Evolutionary conservation across 2,329 filamentous ascomycete genomes (phyloP), one percentile per base, ranked within the genome.

Genomic region (Fusarium odoratissimum): DNA sequence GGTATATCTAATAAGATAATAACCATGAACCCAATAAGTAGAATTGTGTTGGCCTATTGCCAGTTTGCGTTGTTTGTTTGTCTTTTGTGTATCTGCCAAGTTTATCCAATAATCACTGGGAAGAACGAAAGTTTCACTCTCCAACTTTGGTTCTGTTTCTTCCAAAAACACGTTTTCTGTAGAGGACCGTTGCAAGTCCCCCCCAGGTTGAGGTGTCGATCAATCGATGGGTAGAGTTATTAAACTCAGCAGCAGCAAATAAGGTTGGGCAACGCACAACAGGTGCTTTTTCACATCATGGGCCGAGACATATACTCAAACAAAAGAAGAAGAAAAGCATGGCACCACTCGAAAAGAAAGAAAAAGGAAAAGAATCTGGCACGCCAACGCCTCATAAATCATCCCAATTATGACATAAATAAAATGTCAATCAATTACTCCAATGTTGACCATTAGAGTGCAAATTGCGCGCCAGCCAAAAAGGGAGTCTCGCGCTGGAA

Each of bases 401-500:
- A 11, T 48, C 41, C 23, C 41, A 30, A 10, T 31, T 17, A 30
- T 67, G 66, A 40, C 58, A 42, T 37, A 51, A 58, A 64, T 41
- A 31, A 45, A 69, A 64, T 41, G 40, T 45, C 46, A 61, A 52
- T 69, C 58, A 52, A 64, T 64, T 64, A 69, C 46, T 60, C 37
- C 25, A 40, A 68, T 68, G 37, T 52, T 60, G 42, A 37, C 33
- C 58, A 28, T 44, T 52, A 65, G 42, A 63, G 66, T 63, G 48
- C 57, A 63, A 52, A 72, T 67, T 70, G 28, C 70, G 37, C 48
- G 46, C 65, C 70, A 67, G 28, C 70, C 57, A 33, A 57, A 67
- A 60, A 67, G 58, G 58, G 62, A 62, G 57, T 54, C 21, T 48
- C 45, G 44, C 33, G 12, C 69, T 73, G 71, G 71, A 73, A 73